Base-by-base conservation (phyloP, 192 early-diverging fungal genomes). In the Entrophospora sp. region DNA sequence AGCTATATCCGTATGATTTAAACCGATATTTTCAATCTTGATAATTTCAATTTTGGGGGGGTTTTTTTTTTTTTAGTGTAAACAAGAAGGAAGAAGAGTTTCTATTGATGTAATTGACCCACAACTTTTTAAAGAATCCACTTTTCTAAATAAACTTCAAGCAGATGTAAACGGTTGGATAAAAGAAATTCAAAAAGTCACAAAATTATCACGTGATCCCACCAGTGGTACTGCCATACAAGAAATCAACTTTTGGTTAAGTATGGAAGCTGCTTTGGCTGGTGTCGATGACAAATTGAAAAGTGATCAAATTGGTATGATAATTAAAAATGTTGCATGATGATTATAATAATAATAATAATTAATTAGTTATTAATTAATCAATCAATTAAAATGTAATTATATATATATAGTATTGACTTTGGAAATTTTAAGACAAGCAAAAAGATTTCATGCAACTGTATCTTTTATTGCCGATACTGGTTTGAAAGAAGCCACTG, bases 221-320 rank as follows among this genome's bases (percentile, higher is more conserved):
- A 75, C 85, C 1, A 89, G 88, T 20, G 95, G 94, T 9, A 90
- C 91, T 5, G 94, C 96, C 24, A 89, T 88, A 49, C 94, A 97
- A 77, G 97, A 99, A 75, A 95, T 99, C 76, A 96, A 95, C 76
- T 99, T 98, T 74, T 99, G 97, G 97, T 78, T 96, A 32, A 88
- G 87, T 55, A 95, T 99, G 93, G 97, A 99, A 74, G 79, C 86
- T 16, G 93, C 91, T 24, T 75, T 99, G 45, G 88, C 89, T 64
- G 82, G 87, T 57, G 95, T 99, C 66, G 94, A 98, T 66, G 90
- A 93, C 62, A 93, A 96, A 77, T 76, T 99, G 34, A 91, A 91
- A 79, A 90, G 88, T 73, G 93, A 96, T 57, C 85, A 90, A 74
- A 84, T 92, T 49, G 76, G 81, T 83, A 68, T 63, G 74, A 18